These are phyloP conservation scores for Mycena galopus DNA, from an alignment of 768 basidiomycete species.

Conservation along the genomic window DNA sequence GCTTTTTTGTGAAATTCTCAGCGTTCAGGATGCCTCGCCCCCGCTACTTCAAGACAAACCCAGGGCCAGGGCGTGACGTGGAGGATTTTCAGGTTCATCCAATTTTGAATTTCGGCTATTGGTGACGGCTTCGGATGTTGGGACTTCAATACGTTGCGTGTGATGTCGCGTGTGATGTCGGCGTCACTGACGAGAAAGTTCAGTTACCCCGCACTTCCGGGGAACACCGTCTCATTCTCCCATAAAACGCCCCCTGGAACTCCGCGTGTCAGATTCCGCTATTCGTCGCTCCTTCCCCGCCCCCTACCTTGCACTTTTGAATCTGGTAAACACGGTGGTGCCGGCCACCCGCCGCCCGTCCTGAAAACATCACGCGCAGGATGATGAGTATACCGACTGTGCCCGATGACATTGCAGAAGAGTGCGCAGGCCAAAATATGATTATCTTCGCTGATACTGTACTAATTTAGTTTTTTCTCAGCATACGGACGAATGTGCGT, in stretches of 20 bases:
- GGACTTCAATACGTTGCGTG: not conserved
- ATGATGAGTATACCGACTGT: constrained; percentile 17
- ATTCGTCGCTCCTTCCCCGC: not conserved
- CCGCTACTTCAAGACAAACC: too few species aligned
- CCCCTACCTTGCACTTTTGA: not conserved
- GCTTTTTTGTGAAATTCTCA: not conserved
- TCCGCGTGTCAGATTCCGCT: not conserved
- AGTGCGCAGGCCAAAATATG: not conserved
- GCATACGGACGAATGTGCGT: constrained; percentile 34
- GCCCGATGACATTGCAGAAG: constrained; percentile 30
- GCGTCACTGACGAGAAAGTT: not conserved
- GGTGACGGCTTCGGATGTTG: not conserved
- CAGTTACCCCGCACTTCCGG: not conserved
- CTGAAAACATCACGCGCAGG: not conserved
- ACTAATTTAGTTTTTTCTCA: not conserved
- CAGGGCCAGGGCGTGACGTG: not conserved
- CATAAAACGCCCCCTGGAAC: not conserved
- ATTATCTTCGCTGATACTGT: not conserved
- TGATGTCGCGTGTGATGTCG: not conserved
- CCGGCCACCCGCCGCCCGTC: not conserved
- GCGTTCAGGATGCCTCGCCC: not conserved
- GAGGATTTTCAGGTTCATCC: not conserved
- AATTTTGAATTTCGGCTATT: not conserved
- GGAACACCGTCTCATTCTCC: not conserved
- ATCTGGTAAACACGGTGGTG: constrained; percentile 10